Percentiles rank a stretch among this genome's conserved stretches.
Conservation (phyloP, 495 filamentous ascomycete genomes). For the Usnea hakonensis region DNA sequence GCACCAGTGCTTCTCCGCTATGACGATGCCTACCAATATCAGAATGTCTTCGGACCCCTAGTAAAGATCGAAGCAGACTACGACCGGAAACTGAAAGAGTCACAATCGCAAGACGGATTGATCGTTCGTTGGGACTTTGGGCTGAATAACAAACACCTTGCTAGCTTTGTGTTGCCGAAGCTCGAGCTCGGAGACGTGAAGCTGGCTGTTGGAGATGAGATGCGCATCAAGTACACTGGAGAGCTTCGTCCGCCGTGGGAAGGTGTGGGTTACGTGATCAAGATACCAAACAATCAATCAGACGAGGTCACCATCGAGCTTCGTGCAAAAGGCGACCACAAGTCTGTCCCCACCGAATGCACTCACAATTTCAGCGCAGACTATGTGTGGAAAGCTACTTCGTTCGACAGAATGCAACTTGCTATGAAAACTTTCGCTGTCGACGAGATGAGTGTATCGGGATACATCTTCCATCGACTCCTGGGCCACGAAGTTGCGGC, state of each 20-base stretch:
- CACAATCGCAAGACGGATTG: slow-evolving; percentile 90
- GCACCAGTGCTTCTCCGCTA: slow-evolving; percentile 89
- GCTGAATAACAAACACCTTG: slow-evolving; percentile 95
- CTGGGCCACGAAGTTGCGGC: slow-evolving; percentile 94
- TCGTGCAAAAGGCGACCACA: slow-evolving; percentile 81
- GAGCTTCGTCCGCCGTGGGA: slow-evolving; percentile 94
- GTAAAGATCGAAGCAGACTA: slow-evolving; percentile 99
- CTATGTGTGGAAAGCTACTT: slow-evolving; percentile 99
- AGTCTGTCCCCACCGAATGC: slow-evolving; percentile 92
- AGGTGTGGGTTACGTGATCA: slow-evolving; percentile 97
- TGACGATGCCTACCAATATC: slow-evolving; percentile 96
- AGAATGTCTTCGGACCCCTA: slow-evolving; percentile 96
- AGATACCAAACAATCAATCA: slow-evolving; percentile 98
- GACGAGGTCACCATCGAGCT: slow-evolving; percentile 97
- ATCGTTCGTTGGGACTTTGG: slow-evolving; percentile 94
- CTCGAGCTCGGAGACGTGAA: slow-evolving; percentile 98
- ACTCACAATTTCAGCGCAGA: slow-evolving; percentile 97
- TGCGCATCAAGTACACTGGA: slow-evolving; percentile 93
- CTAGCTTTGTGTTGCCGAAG: slow-evolving; percentile 93
- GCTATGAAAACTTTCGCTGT: slow-evolving; percentile 99
- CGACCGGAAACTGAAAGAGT: slow-evolving; percentile 96
- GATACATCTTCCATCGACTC: slow-evolving; percentile 97
- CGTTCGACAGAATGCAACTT: slow-evolving; percentile 97
- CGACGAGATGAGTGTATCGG: slow-evolving; percentile 96
- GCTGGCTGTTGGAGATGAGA: slow-evolving; percentile 95